Conservation (phyloP, 345 rosid genomes). For the Balakata baccata region DNA sequence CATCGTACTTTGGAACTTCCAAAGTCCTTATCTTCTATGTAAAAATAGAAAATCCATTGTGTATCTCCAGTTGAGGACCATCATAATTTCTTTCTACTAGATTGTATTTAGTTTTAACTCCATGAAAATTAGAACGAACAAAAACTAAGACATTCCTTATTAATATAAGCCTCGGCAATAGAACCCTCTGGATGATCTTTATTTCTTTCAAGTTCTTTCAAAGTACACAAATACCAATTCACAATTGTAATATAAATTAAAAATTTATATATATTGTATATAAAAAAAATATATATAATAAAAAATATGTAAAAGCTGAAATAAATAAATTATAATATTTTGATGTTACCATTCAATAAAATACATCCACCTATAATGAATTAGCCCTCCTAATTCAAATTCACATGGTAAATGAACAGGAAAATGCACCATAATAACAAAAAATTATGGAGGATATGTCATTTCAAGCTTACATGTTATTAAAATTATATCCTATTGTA, state of each 20-base stretch:
- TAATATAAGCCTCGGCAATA: too few relatives aligned
- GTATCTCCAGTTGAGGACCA: neutral
- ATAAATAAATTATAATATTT: neutral
- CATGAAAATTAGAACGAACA: neutral
- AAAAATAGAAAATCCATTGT: neutral
- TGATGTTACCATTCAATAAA: neutral
- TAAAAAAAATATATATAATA: neutral
- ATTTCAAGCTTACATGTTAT: slow-evolving; percentile 5
- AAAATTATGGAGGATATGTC: slow-evolving; percentile 13
- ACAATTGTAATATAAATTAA: too few relatives aligned
- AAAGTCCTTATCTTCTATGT: neutral
- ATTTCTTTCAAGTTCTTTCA: too few relatives aligned
- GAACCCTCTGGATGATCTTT: too few relatives aligned
- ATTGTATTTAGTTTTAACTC: neutral
- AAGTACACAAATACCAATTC: neutral
- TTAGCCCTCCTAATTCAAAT: slow-evolving; percentile 1
- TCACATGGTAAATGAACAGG: neutral
- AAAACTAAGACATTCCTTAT: neutral
- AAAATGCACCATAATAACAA: slow-evolving; percentile 12
- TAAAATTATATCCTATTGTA: neutral
- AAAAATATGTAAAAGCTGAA: neutral
- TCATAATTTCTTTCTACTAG: neutral
- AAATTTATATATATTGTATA: too few relatives aligned
- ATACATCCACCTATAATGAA: slow-evolving; percentile 1
- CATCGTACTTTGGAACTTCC: neutral